A percentile compares a stretch with the other conserved stretches of the same genome.
phyloP scores from a whole-genome alignment of 805 yeast genomes.

The Yarrowia keelungensis region DNA sequence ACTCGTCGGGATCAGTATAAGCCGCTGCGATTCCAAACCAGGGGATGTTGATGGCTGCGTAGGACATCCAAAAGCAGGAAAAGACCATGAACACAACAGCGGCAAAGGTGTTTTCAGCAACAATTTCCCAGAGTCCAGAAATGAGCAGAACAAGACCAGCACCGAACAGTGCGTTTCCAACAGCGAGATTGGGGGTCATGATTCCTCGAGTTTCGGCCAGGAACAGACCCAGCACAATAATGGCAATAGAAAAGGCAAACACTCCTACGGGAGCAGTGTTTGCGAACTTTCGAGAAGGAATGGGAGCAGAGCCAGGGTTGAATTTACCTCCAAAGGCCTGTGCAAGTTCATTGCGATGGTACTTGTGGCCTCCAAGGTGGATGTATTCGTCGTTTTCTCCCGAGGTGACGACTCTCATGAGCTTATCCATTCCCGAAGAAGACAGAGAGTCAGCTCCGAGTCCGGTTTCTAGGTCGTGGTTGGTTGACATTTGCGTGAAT shows the following conservation, averaged over 20 bases:
- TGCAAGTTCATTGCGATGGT: constrained; percentile 62
- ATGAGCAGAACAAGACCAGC: constrained; percentile 66
- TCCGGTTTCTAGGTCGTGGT: constrained; percentile 22
- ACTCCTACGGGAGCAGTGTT: constrained; percentile 70
- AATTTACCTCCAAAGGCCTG: constrained; percentile 57
- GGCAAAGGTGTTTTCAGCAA: constrained; percentile 68
- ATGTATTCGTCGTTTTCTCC: constrained; percentile 66
- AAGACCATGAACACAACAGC: constrained; percentile 55
- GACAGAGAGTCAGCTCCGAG: constrained; percentile 17
- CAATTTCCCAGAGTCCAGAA: constrained; percentile 71
- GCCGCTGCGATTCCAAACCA: constrained; percentile 59
- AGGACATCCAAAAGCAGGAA: constrained; percentile 73
- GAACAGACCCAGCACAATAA: constrained; percentile 62
- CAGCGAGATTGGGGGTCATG: constrained; percentile 59
- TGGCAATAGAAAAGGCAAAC: constrained; percentile 64
- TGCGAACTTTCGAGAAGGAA: constrained; percentile 59
- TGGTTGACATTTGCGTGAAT: neutral
- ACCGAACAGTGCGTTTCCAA: constrained; percentile 65
- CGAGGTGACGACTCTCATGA: constrained; percentile 48
- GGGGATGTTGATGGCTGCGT: constrained; percentile 62
- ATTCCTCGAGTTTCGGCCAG: constrained; percentile 66
- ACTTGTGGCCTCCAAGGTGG: constrained; percentile 70
- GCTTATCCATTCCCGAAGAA: constrained; percentile 7
- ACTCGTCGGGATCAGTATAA: constrained; percentile 48
- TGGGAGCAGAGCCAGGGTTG: constrained; percentile 30